Evolutionary conservation across 2,329 filamentous ascomycete species (phyloP), one percentile per base, ranked within the genome.

Genomic region (Dactylellina sp.): DNA sequence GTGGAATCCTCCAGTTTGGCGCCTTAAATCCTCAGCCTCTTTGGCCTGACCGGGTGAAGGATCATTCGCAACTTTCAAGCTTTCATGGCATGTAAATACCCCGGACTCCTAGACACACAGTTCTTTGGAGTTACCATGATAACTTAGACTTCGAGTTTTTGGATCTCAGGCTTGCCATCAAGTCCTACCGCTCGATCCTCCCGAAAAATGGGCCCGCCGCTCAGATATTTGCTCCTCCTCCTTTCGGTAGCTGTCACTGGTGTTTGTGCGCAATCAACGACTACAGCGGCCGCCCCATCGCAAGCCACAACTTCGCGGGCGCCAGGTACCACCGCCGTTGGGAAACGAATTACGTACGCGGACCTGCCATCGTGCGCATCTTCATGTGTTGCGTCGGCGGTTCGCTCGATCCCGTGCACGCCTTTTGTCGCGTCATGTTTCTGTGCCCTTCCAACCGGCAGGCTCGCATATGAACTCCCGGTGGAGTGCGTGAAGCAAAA

Each of bases 291-390:
- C 24, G 12, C 59, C 16, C 25, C 22, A 7, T 12, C 50, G 16
- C 20, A 11, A 42, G 9, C 12, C 14, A 16, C 57, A 20, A 56
- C n/a, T 40, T 52, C 52, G 24, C 12, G 16, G n/a, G 7, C 9
- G 16, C 16, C 20, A 4, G 11, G 35, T 5, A 60, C 66, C 7
- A 72, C 66, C 14, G 49, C 66, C 12, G 59, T 44, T 9, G 52
- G 22, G 16, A 72, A 72, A 16, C 57, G 66, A 50, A 64, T 72
- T 39, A 72, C 59, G 6, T 72, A 72, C 39, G 66, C 59, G n/a
- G 42, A 64, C 28, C 66, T 72, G 35, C 60, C 66, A 18, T 72
- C 66, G 1, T 72, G 66, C 22, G 59, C 59, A 9, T 72, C 66
- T 24, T 56, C 53, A 11, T 72, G 66, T 24, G 40, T 72, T 42